Conservation (phyloP, 2,329 filamentous ascomycete genomes). For the Phoma sp. region DNA sequence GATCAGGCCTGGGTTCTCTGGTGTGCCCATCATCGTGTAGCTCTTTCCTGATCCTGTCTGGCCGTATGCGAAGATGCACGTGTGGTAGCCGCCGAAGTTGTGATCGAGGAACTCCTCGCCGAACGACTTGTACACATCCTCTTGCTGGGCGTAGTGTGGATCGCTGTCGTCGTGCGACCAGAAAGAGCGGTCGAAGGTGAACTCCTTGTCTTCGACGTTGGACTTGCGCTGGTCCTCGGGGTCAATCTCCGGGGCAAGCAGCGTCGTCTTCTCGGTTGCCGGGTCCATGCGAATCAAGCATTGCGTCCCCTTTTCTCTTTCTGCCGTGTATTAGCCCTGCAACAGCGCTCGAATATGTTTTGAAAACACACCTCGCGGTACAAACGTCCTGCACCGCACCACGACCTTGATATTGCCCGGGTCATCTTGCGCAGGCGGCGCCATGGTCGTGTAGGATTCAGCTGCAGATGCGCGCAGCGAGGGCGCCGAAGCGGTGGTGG, state of each 20-base stretch:
- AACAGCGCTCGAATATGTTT: not conserved
- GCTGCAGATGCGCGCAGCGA: constrained; percentile 53
- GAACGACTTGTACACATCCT: constrained; percentile 90
- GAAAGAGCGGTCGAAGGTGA: constrained; percentile 97
- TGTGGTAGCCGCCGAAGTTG: constrained; percentile 99
- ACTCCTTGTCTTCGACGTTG: constrained; percentile 82
- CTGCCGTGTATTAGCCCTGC: constrained; percentile 57
- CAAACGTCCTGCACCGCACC: constrained; percentile 56
- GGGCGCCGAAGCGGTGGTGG: constrained; percentile 51
- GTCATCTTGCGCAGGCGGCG: constrained; percentile 47
- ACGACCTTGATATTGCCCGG: constrained; percentile 60
- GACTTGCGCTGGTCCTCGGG: constrained; percentile 68
- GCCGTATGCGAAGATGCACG: constrained; percentile 97
- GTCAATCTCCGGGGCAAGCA: constrained; percentile 68
- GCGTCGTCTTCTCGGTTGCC: constrained; percentile 79
- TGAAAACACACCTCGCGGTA: constrained; percentile 50
- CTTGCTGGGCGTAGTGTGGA: constrained; percentile 87
- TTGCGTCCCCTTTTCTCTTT: constrained; percentile 78
- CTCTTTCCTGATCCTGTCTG: constrained; percentile 98
- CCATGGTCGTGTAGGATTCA: constrained; percentile 42
- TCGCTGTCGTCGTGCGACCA: constrained; percentile 88
- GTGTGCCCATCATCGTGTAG: constrained; percentile 95
- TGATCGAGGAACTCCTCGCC: constrained; percentile 98
- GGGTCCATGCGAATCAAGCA: constrained; percentile 95
- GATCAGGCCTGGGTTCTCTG: constrained; percentile 87